A percentile compares a stretch with the other conserved stretches of the same genome.
phyloP scores from a whole-genome alignment of 2,329 filamentous ascomycete genomes.

The Emericellopsis atlantica region DNA sequence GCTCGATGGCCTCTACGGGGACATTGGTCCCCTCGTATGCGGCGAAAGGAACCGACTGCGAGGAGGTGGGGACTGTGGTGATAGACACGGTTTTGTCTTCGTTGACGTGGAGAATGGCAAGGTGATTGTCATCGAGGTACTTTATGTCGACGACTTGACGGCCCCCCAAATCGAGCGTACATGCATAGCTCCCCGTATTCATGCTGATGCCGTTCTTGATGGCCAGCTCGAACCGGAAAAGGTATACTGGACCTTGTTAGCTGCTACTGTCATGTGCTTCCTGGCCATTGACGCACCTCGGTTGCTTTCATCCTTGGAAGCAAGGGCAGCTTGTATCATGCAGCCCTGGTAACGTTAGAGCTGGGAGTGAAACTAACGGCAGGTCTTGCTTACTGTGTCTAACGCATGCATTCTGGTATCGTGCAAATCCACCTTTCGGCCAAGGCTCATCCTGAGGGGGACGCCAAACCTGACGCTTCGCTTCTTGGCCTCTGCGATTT shows the following conservation, averaged over 20 bases:
- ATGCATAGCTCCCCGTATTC: conserved; percentile 21
- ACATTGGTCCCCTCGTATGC: conserved; percentile 15
- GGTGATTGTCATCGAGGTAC: conserved; percentile 49
- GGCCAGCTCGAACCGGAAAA: conserved; percentile 40
- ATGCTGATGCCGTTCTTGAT: conserved; percentile 49
- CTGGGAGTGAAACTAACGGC: background rate
- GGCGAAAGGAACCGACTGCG: conserved; percentile 20
- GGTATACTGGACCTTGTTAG: conserved; percentile 24
- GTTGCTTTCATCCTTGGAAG: conserved; percentile 19
- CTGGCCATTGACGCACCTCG: conserved; percentile 17
- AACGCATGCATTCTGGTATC: conserved; percentile 11
- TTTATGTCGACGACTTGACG: conserved; percentile 47
- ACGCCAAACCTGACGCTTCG: conserved; percentile 56
- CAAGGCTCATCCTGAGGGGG: conserved; percentile 30
- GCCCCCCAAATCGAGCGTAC: conserved; percentile 26
- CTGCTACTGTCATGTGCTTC: background rate
- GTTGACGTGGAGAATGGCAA: conserved; percentile 45
- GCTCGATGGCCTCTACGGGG: conserved; percentile 3
- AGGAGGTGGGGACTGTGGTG: conserved; percentile 22
- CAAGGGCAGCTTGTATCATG: conserved; percentile 25
- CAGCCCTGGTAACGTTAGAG: too few species aligned
- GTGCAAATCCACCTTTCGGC: conserved; percentile 7
- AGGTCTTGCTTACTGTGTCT: conserved; percentile 15
- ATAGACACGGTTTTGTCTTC: conserved; percentile 14
- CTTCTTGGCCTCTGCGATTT: conserved; percentile 58